phyloP scores from a whole-genome alignment of 2,329 filamentous ascomycete species.

The Graphilbum fragrans region DNA sequence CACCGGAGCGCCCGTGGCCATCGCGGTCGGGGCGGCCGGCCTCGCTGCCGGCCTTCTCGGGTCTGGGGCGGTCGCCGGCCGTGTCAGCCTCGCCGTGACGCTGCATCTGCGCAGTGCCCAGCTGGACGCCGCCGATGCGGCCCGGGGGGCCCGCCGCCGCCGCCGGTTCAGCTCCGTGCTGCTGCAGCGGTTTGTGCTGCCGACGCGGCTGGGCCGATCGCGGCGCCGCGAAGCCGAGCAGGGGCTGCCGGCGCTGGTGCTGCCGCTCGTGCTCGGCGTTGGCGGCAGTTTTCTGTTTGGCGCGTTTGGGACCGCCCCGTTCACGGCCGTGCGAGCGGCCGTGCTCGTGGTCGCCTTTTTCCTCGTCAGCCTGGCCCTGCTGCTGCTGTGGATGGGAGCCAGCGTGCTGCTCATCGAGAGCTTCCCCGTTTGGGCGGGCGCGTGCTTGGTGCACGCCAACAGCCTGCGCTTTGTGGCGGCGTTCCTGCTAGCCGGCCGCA shows the following conservation, averaged over 20 bases:
- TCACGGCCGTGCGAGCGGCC: constrained; percentile 13
- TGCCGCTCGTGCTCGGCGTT: constrained; percentile 17
- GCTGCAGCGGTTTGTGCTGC: not conserved
- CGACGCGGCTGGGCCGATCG: not conserved
- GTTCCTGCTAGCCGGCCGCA: constrained; percentile 17
- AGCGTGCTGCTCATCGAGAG: constrained; percentile 21
- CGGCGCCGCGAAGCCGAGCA: constrained; percentile 19
- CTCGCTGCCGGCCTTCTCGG: constrained; percentile 13
- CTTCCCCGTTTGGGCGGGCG: constrained; percentile 19
- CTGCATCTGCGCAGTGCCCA: constrained; percentile 7
- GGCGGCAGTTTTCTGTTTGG: constrained; percentile 20
- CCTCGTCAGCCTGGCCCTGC: constrained; percentile 17
- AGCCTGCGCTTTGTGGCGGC: constrained; percentile 18
- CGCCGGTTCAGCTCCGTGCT: not conserved
- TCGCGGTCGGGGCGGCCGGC: constrained; percentile 3
- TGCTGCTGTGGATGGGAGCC: constrained; percentile 15
- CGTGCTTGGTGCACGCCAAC: constrained; percentile 20
- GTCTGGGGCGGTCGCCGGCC: constrained; percentile 18
- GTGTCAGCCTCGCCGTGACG: constrained; percentile 16
- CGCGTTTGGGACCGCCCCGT: constrained; percentile 7
- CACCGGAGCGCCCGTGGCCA: constrained; percentile 13
- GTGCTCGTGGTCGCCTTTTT: constrained; percentile 15
- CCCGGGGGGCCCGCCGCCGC: constrained; percentile 8
- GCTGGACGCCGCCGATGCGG: not conserved
- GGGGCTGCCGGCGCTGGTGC: constrained; percentile 17